Conservation (phyloP, 2,329 filamentous ascomycete species). For the Microcyclospora pomicola region DNA sequence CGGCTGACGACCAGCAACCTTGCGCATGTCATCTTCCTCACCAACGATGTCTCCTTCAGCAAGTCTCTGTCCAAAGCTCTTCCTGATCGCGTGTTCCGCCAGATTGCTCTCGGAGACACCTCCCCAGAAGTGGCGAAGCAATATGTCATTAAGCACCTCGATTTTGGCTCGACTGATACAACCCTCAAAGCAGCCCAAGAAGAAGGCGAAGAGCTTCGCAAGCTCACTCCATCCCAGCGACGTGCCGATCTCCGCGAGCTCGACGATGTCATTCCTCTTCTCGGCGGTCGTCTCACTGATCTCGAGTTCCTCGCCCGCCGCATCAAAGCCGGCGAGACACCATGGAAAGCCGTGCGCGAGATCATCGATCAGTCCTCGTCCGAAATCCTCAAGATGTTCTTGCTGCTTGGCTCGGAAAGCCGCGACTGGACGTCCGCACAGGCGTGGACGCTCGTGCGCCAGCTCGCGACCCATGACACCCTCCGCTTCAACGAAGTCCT, state of each 20-base stretch:
- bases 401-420: slow-evolving; percentile 46
- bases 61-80: slow-evolving; percentile 78
- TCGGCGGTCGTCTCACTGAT: slow-evolving; percentile 89
- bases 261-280: slow-evolving; percentile 63
- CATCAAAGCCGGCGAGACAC: slow-evolving; percentile 74
- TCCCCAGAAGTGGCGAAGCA: slow-evolving; percentile 71
- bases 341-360: slow-evolving; percentile 65
- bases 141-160: slow-evolving; percentile 74
- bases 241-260: slow-evolving; percentile 53
- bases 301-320: slow-evolving; percentile 86
- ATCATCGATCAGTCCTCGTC: slow-evolving; percentile 81
- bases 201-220: slow-evolving; percentile 26
- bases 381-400: slow-evolving; percentile 87
- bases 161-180: slow-evolving; percentile 31
- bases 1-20: slow-evolving; percentile 72
- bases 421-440: slow-evolving; percentile 70
- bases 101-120: slow-evolving; percentile 74
- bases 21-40: slow-evolving; percentile 89
- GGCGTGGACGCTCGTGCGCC: slow-evolving; percentile 78
- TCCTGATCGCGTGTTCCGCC: slow-evolving; percentile 80
- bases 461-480: slow-evolving; percentile 52
- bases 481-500: slow-evolving; percentile 79
- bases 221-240: slow-evolving; percentile 33
- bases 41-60: slow-evolving; percentile 73
- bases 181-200: slow-evolving; percentile 26